Conservation (phyloP, 257 asterid genomes). For the Solanum dulcamara region DNA sequence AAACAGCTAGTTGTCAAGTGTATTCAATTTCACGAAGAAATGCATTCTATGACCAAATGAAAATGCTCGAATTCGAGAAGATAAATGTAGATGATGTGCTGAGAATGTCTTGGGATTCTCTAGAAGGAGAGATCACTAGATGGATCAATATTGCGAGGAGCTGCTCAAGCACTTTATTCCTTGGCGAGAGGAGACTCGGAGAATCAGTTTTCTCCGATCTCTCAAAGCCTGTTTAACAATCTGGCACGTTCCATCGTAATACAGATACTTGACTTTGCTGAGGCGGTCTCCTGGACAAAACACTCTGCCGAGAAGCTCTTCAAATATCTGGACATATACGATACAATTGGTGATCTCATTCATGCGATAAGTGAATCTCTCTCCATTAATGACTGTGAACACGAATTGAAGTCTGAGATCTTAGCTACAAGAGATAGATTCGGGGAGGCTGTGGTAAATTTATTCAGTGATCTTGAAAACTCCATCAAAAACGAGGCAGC, state of each 20-base stretch:
- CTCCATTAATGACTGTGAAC: constrained; percentile 8
- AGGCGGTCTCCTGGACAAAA: constrained; percentile 58
- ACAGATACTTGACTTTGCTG: constrained; percentile 73
- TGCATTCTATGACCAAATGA: constrained; percentile 36
- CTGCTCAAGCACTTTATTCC: constrained; percentile 39
- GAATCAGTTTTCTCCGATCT: constrained; percentile 34
- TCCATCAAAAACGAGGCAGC: constrained; percentile 54
- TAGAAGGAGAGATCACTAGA: constrained; percentile 54
- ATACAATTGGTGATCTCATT: constrained; percentile 41
- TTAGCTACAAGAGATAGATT: constrained; percentile 33
- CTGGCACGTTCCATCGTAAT: constrained; percentile 50
- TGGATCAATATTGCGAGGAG: constrained; percentile 49
- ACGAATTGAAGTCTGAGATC: constrained; percentile 36
- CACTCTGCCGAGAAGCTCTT: constrained; percentile 73
- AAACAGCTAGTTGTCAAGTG: constrained; percentile 57
- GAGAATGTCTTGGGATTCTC: constrained; percentile 53
- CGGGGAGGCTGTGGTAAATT: constrained; percentile 51
- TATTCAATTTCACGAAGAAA: constrained; percentile 49
- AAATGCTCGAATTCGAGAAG: constrained; percentile 47
- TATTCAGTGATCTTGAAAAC: constrained; percentile 55
- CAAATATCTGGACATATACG: constrained; percentile 65
- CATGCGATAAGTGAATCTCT: constrained; percentile 25
- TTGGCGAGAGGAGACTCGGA: constrained; percentile 45
- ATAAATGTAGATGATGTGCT: constrained; percentile 60
- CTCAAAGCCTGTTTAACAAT: constrained; percentile 26